Percentiles rank a stretch among this genome's conserved stretches.
These are phyloP conservation scores for Ramichloridium luteum DNA, from an alignment of 2,329 filamentous ascomycete genomes.

Conservation along the genomic window DNA sequence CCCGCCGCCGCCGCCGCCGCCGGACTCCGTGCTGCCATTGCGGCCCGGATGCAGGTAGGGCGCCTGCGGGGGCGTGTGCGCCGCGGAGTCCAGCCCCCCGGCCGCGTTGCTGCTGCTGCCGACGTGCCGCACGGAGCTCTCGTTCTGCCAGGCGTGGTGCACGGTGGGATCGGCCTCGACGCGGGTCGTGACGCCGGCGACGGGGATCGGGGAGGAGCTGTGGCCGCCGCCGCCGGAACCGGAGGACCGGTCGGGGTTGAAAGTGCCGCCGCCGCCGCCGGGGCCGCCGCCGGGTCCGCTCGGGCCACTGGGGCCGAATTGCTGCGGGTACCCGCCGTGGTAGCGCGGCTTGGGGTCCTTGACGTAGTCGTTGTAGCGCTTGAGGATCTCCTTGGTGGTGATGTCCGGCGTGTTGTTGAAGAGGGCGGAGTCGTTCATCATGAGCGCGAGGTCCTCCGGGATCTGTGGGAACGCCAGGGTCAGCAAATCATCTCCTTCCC, in stretches of 20 bases:
- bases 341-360: constrained; percentile 40
- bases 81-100: constrained; percentile 21
- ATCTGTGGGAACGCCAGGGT: constrained; percentile 46
- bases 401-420: constrained; percentile 76
- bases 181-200: constrained; percentile 48
- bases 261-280: constrained; percentile 27
- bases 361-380: constrained; percentile 75
- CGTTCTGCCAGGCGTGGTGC: constrained; percentile 60
- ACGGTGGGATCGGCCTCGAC: constrained; percentile 80
- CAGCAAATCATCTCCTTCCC: too few species aligned
- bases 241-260: too few species aligned
- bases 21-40: constrained; percentile 19
- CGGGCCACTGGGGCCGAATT: constrained; percentile 7
- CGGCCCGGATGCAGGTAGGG: constrained; percentile 18
- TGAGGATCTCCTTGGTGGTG: constrained; percentile 93
- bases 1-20: too few species aligned
- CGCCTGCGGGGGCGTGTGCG: constrained; percentile 16
- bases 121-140: constrained; percentile 71
- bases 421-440: constrained; percentile 70
- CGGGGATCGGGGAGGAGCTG: constrained; percentile 31
- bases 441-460: constrained; percentile 76
- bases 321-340: too few species aligned
- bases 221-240: too few species aligned
- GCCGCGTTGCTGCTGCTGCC: constrained; percentile 12
- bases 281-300: too few species aligned